These are phyloP conservation scores for Geum urbanum DNA, from an alignment of 306 rosid species.

Conservation along the genomic window DNA sequence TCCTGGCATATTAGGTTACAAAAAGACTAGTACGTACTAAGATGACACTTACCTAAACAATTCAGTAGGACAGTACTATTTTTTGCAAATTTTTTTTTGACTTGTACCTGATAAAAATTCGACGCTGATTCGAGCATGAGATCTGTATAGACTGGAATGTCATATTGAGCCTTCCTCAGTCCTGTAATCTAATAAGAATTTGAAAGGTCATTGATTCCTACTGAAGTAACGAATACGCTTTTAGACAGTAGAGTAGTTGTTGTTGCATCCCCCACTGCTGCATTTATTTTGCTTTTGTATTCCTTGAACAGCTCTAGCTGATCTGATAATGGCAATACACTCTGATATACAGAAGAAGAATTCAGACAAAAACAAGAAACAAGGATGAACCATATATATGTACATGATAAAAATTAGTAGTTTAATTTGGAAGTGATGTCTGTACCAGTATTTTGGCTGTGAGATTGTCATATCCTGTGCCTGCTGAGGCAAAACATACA, in stretches of 20 bases:
- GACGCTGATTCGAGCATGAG: slow-evolving; percentile 50
- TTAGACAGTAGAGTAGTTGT: slow-evolving; percentile 35
- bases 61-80: neutral
- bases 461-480: slow-evolving; percentile 69
- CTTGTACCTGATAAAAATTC: slow-evolving; percentile 45
- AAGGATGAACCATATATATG: neutral
- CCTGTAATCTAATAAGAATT: slow-evolving; percentile 42
- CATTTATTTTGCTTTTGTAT: slow-evolving; percentile 41
- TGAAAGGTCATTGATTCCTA: slow-evolving; percentile 64
- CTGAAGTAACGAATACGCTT: slow-evolving; percentile 43
- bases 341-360: slow-evolving; percentile 23
- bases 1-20: neutral
- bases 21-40: neutral
- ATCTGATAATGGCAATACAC: slow-evolving; percentile 45
- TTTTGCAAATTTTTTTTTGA: neutral
- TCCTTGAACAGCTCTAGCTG: slow-evolving; percentile 55
- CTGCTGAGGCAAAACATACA: slow-evolving; percentile 76
- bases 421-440: neutral
- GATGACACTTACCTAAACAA: neutral
- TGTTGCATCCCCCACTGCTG: slow-evolving; percentile 37
- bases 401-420: no score
- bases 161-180: slow-evolving; percentile 33
- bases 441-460: slow-evolving; percentile 44
- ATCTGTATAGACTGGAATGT: slow-evolving; percentile 45
- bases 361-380: neutral